These are phyloP conservation scores for Rugonectria rugulosa DNA, from an alignment of 2,329 filamentous ascomycete species.

Conservation along the genomic window DNA sequence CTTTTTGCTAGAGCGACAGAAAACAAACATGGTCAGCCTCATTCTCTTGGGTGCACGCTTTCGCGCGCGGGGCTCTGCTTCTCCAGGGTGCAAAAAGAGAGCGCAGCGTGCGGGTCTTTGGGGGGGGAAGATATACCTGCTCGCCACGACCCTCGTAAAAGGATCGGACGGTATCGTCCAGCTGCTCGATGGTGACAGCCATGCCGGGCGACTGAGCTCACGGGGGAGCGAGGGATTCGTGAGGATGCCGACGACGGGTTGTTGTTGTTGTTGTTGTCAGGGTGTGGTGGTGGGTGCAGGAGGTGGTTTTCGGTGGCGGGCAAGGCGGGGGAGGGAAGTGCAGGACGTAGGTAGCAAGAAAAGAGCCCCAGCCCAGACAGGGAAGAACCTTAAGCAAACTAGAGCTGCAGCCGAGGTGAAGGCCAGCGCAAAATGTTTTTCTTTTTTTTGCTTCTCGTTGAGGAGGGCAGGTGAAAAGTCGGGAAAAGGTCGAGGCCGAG, in stretches of 20 bases:
- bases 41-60: conserved; percentile 25
- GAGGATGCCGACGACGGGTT: conserved; percentile 33
- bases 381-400: conserved; percentile 22
- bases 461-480: conserved; percentile 19
- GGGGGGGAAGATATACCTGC: conserved; percentile 65
- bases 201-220: conserved; percentile 52
- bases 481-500: not conserved
- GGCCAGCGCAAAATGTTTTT: conserved; percentile 27
- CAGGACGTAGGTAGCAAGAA: conserved; percentile 35
- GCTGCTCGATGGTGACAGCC: conserved; percentile 84
- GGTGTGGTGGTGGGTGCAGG: no score
- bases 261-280: conserved; percentile 18
- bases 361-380: conserved; percentile 35
- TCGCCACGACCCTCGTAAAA: conserved; percentile 98
- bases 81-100: conserved; percentile 30
- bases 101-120: conserved; percentile 5
- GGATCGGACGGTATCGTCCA: conserved; percentile 94
- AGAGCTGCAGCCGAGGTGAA: conserved; percentile 31
- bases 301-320: no score
- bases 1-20: conserved; percentile 80
- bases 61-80: conserved; percentile 19
- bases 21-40: conserved; percentile 27
- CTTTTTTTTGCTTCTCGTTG: no score
- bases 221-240: conserved; percentile 39
- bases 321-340: conserved; percentile 43